Evolutionary conservation across 768 basidiomycete species (phyloP), one percentile per base, ranked within the genome.

Genomic region (Lactifluus hygrophoroides): DNA sequence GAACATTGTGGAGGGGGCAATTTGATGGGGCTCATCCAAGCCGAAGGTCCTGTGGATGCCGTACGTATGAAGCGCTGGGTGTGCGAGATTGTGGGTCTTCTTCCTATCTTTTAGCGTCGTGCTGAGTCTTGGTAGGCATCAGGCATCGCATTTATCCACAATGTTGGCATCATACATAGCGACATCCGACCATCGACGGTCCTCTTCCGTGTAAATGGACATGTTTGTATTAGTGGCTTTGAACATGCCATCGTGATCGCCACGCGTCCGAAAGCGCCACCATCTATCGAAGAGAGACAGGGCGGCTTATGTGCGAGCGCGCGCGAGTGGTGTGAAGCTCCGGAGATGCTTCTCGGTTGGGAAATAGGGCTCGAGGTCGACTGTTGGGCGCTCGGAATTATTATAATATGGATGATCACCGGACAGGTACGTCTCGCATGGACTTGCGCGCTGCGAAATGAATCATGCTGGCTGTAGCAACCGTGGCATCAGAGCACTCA

Each of bases 291-390:
- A 32, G 51, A 53, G 21, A 40, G 61, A 35, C 61, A 50, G 14
- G 16, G n/a, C 19, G 43, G 49, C 25, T 17, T 40, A 37, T 27
- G 35, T 19, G 34, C 45, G 30, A 51, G 45, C 49, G 25, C 32
- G 34, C 49, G 21, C 7, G 64, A 64, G 51, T 64, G 61, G 61
- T 50, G 57, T 30, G 47, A 58, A 19, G 61, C 64, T 32, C 64
- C 64, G 4, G 64, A 64, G 42, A 49, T 63, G 51, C 50, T 64
- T 35, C 17, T 59, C 14, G 64, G 61, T 35, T 58, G 51, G 57
- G 54, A 64, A 21, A 46, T 59, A 38, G 64, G 64, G 7, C 49
- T 34, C 13, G 61, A 64, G 54, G 64, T 59, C 19, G 64, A 64
- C 37, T 58, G 49, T 51, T 64, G 64, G 64, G 61, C 57, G 13